Base-by-base conservation (phyloP, 306 rosid species). In the Fragaria nilgerrensis region DNA sequence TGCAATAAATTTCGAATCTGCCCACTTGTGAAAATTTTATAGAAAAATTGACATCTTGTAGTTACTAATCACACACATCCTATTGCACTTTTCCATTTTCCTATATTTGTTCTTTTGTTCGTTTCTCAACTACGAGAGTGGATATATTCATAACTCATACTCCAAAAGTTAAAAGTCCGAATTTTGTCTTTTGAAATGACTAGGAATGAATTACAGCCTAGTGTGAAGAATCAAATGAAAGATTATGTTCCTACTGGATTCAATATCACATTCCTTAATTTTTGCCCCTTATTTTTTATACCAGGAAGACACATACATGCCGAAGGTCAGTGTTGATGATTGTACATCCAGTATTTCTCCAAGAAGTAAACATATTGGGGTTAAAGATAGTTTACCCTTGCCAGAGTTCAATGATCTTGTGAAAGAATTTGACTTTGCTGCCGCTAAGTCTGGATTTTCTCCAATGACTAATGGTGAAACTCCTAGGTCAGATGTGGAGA, bases 221-320 rank as follows among this genome's bases (percentile, higher is more conserved):
- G 37, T 73, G 7, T 55, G 39, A 53, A 7, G 37, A 55, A 65
- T 66, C 48, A 14, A 73, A 67, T 15, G 5, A n/a, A 61, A 45
- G 59, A 6, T 59, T 45, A 7, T 58, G 27, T 17, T 41, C 27
- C 15, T 45, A 59, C 29, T 32, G 43, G 39, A 22, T 68, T 67
- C 45, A 19, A 32, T 34, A 17, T 74, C 32, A 22, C 61, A 37
- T 67, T 45, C 67, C 17, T 75, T 64, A 16, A 32, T 16, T 10
- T 48, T 11, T 62, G 32, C 73, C 43, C 53, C 47, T 73, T 7
- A 75, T 41, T 73, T 16, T 3, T 15, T 49, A 49, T 4, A 55
- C 20, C 86, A 92, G 97, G 97, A 88, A 72, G 93, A 84, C 82
- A 69, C 75, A 74, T 73, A 70, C 88, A 75, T 74, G 63, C 88